Conservation (phyloP, 179 eudicot species). For the Heliamphora pulchella region DNA sequence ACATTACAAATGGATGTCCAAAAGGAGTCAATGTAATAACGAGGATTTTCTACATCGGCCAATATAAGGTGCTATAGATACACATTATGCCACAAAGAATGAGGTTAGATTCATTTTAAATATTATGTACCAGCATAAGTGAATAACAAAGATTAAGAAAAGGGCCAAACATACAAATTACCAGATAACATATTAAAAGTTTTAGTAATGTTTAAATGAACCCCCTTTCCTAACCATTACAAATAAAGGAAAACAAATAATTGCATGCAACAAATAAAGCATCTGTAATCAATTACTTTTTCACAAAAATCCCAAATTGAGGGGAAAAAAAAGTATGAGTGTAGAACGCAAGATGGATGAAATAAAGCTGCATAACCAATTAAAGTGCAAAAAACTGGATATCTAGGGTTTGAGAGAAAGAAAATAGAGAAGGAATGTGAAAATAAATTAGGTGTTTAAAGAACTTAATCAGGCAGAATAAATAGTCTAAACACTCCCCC, state of each 20-base stretch:
- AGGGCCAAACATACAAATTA: background rate
- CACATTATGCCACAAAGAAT: background rate
- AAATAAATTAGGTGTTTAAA: too few relatives aligned
- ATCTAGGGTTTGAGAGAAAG: too few relatives aligned
- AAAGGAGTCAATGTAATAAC: background rate
- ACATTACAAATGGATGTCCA: background rate
- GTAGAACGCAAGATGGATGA: background rate
- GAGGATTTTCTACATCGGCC: too few relatives aligned
- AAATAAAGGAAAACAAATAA: background rate
- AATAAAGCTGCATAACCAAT: background rate
- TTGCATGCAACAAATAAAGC: background rate
- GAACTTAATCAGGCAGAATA: too few relatives aligned
- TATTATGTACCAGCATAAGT: background rate
- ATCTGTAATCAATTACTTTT: background rate
- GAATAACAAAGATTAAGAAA: background rate
- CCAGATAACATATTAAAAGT: background rate
- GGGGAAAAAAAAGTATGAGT: too few relatives aligned
- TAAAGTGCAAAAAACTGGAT: too few relatives aligned
- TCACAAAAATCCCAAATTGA: background rate
- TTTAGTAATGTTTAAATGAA: background rate
- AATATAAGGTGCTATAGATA: background rate
- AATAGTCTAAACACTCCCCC: too few relatives aligned
- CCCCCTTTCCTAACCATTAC: conserved; percentile 2
- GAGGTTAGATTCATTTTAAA: conserved; percentile 11
- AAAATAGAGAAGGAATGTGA: too few relatives aligned